These are phyloP conservation scores for Colletotrichum tabaci DNA, from an alignment of 2,329 filamentous ascomycete species.

Conservation along the genomic window DNA sequence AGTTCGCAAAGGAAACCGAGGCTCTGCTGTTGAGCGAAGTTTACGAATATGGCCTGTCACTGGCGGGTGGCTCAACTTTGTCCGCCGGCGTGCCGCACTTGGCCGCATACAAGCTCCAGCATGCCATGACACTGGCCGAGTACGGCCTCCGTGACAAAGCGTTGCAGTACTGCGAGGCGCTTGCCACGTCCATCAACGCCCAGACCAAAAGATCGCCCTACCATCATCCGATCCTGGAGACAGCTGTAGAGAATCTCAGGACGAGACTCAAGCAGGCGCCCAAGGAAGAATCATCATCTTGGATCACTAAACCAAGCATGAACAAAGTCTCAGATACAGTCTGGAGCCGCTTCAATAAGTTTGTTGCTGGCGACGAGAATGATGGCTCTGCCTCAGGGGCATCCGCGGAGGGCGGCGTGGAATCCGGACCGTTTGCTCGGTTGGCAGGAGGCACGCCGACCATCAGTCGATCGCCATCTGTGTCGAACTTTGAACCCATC, in stretches of 20 bases:
- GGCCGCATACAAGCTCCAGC: constrained; percentile 90
- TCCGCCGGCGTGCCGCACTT: constrained; percentile 81
- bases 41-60: constrained; percentile 89
- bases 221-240: constrained; percentile 82
- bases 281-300: constrained; percentile 84
- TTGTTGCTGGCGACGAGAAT: constrained; percentile 91
- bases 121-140: constrained; percentile 88
- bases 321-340: constrained; percentile 94
- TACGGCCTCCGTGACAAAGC: constrained; percentile 87
- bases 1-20: constrained; percentile 85
- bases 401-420: constrained; percentile 68
- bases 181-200: constrained; percentile 81
- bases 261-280: constrained; percentile 88
- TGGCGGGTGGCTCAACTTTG: constrained; percentile 69
- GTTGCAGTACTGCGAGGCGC: constrained; percentile 90
- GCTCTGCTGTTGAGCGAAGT: constrained; percentile 95
- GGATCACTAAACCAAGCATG: constrained; percentile 96
- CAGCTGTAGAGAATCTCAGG: constrained; percentile 85
- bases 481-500: constrained; percentile 76
- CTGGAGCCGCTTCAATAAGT: constrained; percentile 95
- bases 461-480: constrained; percentile 81
- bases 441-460: constrained; percentile 83
- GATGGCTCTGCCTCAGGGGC: constrained; percentile 73
- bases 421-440: constrained; percentile 85
- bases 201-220: constrained; percentile 90